Evolutionary conservation across 139 green algal species (phyloP).

Genomic region (Spirogloea muscicola): DNA sequence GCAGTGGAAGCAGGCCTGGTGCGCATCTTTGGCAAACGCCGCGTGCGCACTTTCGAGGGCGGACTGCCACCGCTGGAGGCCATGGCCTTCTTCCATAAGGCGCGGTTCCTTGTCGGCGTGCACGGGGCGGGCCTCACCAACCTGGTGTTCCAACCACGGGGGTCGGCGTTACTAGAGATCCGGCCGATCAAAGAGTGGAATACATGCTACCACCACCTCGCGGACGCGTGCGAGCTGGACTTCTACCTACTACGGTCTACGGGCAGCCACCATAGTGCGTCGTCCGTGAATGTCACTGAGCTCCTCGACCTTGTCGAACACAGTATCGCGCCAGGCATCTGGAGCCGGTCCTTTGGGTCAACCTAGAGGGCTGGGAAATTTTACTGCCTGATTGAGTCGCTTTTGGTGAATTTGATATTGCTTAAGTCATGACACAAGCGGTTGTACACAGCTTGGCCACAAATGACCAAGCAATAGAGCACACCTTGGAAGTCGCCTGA

Average conservation of each 20-base stretch:
- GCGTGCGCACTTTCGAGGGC: not conserved
- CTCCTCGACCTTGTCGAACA: no score
- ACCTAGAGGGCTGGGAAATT: no score
- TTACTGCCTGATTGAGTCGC: no score
- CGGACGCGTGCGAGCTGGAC: not conserved
- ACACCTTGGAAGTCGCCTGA: no score
- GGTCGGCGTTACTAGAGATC: conserved; percentile 3
- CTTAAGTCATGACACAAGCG: no score
- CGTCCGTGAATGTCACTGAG: no score
- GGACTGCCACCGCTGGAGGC: not conserved
- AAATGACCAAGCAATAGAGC: no score
- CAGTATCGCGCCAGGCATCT: no score
- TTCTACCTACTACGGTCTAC: not conserved
- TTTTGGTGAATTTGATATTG: no score
- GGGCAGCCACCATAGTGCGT: not conserved
- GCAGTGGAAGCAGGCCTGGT: not conserved
- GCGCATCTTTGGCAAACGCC: not conserved
- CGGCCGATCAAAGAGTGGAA: not conserved
- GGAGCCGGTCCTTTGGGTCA: no score
- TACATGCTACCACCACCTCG: conserved; percentile 14
- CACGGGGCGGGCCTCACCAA: conserved; percentile 29
- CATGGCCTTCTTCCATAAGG: conserved; percentile 3
- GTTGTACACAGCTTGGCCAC: no score
- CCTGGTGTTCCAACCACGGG: conserved; percentile 16
- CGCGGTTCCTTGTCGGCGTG: not conserved